A percentile compares a stretch with the other conserved stretches of the same genome.
Conservation (phyloP, 2,329 filamentous ascomycete genomes). For the Cladosporium austrohemisphaericum region DNA sequence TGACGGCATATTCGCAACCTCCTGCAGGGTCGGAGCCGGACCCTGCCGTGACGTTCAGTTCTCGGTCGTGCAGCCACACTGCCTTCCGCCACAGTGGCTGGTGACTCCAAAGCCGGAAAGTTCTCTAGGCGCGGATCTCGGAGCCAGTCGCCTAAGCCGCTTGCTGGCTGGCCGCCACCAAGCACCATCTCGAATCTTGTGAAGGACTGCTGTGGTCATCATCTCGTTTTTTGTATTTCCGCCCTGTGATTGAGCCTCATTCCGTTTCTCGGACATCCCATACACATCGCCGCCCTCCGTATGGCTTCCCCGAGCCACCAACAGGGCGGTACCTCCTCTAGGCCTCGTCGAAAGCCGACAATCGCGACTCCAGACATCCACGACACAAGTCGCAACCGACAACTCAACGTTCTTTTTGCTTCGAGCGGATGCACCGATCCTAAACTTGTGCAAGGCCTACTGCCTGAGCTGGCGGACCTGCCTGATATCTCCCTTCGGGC, state of each 20-base stretch:
- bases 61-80: too few relatives aligned
- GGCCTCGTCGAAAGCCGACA: background rate
- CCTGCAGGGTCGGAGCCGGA: too few relatives aligned
- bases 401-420: slow-evolving; percentile 35
- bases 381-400: slow-evolving; percentile 15
- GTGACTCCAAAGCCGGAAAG: too few relatives aligned
- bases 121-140: too few relatives aligned
- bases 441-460: slow-evolving; percentile 30
- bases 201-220: background rate
- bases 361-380: background rate
- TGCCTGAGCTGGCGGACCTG: slow-evolving; percentile 30
- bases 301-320: slow-evolving; percentile 8
- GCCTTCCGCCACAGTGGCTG: too few relatives aligned
- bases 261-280: background rate
- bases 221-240: background rate
- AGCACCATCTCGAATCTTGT: background rate
- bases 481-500: slow-evolving; percentile 34
- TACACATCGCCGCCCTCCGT: slow-evolving; percentile 6
- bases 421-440: slow-evolving; percentile 33
- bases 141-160: too few relatives aligned
- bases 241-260: background rate
- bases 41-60: too few relatives aligned
- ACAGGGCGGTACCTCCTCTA: slow-evolving; percentile 10
- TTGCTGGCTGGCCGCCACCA: too few relatives aligned
- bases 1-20: too few relatives aligned